phyloP scores from a whole-genome alignment of 768 basidiomycete genomes.

The Trametes meyenii region DNA sequence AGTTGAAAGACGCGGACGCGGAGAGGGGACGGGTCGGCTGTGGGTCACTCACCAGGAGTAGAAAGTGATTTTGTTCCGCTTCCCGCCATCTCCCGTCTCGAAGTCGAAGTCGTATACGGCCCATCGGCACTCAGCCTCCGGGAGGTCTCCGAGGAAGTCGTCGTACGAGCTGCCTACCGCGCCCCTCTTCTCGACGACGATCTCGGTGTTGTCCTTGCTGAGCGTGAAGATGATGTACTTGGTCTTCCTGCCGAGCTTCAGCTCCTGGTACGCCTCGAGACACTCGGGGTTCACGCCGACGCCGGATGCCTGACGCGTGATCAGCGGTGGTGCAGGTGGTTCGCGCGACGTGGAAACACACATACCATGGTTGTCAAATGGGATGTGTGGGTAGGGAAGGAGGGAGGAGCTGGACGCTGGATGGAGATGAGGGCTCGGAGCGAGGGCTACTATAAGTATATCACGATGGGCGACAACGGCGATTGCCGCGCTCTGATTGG shows the following conservation, averaged over 20 bases:
- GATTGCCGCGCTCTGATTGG: conserved; percentile 33
- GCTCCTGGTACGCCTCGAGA: conserved; percentile 58
- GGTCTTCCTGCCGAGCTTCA: conserved; percentile 75
- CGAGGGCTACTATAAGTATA: conserved; percentile 29
- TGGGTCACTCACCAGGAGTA: conserved; percentile 73
- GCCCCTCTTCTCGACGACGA: conserved; percentile 75
- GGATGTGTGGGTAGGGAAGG: conserved; percentile 4
- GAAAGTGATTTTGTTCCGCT: conserved; percentile 87
- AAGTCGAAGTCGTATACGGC: conserved; percentile 94
- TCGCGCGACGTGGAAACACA: not conserved
- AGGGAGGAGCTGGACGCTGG: conserved; percentile 17
- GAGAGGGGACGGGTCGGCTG: not conserved
- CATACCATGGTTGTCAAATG: conserved; percentile 24
- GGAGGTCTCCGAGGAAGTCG: conserved; percentile 72
- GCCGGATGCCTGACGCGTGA: conserved; percentile 58
- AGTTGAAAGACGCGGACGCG: not conserved
- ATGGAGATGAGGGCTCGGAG: conserved; percentile 13
- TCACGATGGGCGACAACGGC: conserved; percentile 34
- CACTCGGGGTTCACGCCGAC: conserved; percentile 62
- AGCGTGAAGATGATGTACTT: conserved; percentile 87
- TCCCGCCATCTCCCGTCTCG: conserved; percentile 70
- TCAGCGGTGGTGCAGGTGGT: not conserved
- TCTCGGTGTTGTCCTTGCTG: conserved; percentile 62
- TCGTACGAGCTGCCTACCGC: conserved; percentile 55
- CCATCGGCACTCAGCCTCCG: conserved; percentile 77